Base-by-base conservation (phyloP, 306 rosid species). In the Trifolium fragiferum region DNA sequence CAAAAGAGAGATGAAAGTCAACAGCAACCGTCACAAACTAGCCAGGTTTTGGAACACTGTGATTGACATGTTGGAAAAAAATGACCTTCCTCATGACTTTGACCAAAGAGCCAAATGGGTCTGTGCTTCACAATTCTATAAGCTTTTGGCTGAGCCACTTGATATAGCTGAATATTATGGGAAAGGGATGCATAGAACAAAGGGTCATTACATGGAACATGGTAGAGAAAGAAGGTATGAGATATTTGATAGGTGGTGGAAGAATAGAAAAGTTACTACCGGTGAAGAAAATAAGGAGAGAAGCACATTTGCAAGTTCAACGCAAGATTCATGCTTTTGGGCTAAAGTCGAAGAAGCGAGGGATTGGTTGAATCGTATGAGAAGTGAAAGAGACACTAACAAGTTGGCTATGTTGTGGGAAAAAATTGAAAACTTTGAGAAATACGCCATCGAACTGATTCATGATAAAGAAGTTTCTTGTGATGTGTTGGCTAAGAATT, bases 311-410 rank as follows among this genome's bases (percentile, higher is more conserved):
- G 97, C 98, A 4, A 72, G 94, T 77, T 76, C 72, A 78, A 94
- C 98, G 11, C 97, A 91, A 81, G 97, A 94, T 86, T 78, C 98
- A 13, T 87, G 94, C 81, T 94, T 94, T 77, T 91, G 98, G 98
- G 98, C 96, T 11, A 90, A 63, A 64, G 80, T 91, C 66, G 98
- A 90, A 78, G 98, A 93, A 81, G 98, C 98, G 65, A 81, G 83
- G 83, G 97, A 90, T n/a, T 85, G 87, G 85, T 64, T 94, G 41
- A 85, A 79, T 73, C 54, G 68, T 49, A 80, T 87, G 77, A 86
- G 84, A 82, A 82, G 81, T 4, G 95, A 84, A 70, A 80, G 74
- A 46, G 94, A 87, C 74, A 65, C 51, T 8, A 74, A 57, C 37
- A 80, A 80, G 76, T 76, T 74, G 77, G 55, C 58, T 14, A 14